These are phyloP conservation scores for Fragaria iinumae DNA, from an alignment of 306 rosid species.

Conservation along the genomic window DNA sequence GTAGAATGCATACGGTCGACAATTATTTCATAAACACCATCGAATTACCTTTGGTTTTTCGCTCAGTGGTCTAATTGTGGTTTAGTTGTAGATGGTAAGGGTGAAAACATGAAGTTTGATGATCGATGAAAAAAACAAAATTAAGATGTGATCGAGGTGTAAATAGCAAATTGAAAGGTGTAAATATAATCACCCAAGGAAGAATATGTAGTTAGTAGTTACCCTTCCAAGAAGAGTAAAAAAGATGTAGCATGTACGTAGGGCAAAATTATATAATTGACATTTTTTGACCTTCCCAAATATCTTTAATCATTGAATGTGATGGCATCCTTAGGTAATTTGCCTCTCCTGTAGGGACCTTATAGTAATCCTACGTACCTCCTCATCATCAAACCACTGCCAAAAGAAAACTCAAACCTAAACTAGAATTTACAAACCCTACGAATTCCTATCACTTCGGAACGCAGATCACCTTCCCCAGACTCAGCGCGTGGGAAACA, in stretches of 20 bases:
- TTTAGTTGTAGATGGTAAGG: too few relatives aligned
- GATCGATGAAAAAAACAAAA: too few relatives aligned
- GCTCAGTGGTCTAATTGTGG: too few relatives aligned
- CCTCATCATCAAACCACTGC: not conserved
- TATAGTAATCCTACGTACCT: not conserved
- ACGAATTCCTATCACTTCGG: not conserved
- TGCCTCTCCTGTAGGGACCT: conserved; percentile 18
- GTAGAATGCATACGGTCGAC: too few relatives aligned
- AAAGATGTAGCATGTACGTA: not conserved
- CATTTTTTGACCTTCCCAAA: conserved; percentile 10
- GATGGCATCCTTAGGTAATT: conserved; percentile 31
- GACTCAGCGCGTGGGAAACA: not conserved
- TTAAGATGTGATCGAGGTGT: too few relatives aligned
- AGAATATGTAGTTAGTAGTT: not conserved
- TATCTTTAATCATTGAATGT: conserved; percentile 32
- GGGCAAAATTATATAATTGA: not conserved
- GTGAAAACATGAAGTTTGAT: too few relatives aligned
- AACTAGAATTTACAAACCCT: not conserved
- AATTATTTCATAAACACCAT: too few relatives aligned
- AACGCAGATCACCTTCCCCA: not conserved
- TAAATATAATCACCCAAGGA: too few relatives aligned
- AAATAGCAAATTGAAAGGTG: too few relatives aligned
- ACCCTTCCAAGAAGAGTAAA: not conserved
- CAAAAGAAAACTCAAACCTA: not conserved
- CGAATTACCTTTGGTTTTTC: too few relatives aligned